Evolutionary conservation across 1,139 yeast genomes (phyloP).

Genomic region (Suhomyces atakaporum): DNA sequence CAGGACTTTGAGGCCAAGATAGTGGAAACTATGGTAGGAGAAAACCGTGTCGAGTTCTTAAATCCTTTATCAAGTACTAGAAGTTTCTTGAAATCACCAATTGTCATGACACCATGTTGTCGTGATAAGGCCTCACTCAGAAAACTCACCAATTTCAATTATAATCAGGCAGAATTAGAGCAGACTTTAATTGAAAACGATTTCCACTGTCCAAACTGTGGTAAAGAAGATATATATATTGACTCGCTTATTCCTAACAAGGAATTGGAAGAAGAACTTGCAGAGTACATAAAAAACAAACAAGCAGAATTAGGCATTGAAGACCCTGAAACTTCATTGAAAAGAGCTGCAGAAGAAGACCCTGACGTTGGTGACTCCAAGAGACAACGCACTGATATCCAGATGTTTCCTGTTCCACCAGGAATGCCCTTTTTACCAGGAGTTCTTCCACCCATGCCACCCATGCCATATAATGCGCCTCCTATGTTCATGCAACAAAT

Average conservation of each 20-base stretch:
- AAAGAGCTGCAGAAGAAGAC: conserved; percentile 28
- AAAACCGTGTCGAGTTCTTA: conserved; percentile 44
- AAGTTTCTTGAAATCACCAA: conserved; percentile 64
- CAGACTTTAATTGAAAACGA: conserved; percentile 76
- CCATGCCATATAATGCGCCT: conserved; percentile 10
- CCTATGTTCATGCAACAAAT: conserved; percentile 21
- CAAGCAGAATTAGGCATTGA: conserved; percentile 42
- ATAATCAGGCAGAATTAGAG: conserved; percentile 55
- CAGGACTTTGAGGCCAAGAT: conserved; percentile 42
- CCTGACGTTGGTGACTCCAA: conserved; percentile 29
- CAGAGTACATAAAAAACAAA: conserved; percentile 51
- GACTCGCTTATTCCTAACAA: conserved; percentile 69
- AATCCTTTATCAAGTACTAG: conserved; percentile 66
- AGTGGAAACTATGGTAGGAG: conserved; percentile 38
- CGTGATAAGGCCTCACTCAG: conserved; percentile 55
- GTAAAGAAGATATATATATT: conserved; percentile 67
- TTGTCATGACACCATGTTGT: conserved; percentile 87
- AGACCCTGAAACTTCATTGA: conserved; percentile 32
- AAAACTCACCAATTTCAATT: conserved; percentile 43
- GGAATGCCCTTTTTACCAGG: conserved; percentile 20
- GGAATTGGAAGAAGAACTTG: conserved; percentile 56
- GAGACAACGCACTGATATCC: conserved; percentile 30
- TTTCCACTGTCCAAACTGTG: conserved; percentile 89
- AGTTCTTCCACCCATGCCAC: conserved; percentile 18
- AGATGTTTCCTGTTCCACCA: conserved; percentile 20